Base-by-base conservation (phyloP, 2,329 filamentous ascomycete species). In the Corynespora cassiicola region DNA sequence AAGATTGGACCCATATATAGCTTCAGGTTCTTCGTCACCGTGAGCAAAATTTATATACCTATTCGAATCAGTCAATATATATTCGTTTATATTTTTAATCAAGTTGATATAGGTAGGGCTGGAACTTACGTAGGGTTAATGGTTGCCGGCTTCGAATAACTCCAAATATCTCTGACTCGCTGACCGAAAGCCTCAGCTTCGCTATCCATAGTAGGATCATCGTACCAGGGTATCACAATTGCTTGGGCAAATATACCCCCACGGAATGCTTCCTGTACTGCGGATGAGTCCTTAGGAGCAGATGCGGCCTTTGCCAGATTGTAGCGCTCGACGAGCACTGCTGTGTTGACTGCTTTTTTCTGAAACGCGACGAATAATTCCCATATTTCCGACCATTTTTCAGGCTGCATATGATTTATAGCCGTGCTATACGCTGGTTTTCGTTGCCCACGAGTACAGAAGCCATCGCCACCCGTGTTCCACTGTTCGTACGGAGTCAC, bases 201-300 rank as follows among this genome's bases (percentile, higher is more conserved):
- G 1, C 17, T 34, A 40, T 74, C 70, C 2, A 74, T 47, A 4
- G 47, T 45, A 0, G 57, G 42, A 36, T 71, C 64, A 1, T 49
- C 51, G 29, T 74, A 73, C 70, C 69, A 73, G 0, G 71, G 65
- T 10, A 72, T 66, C 0, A 64, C 59, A 24, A 72, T 56, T 1
- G 64, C 64, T 39, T 73, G 56, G 12, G 63, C 66, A 30, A 68
- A 65, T 25, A 67, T 57, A 15, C 63, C 52, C 1, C 65, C 56
- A 7, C 51, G 36, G 6, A 53, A 45, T 14, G 39, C 38, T 12
- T 61, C 61, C 7, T 69, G 64, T 34, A 66, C 62, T 5, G 70
- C 46, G 8, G 38, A 33, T 14, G 45, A 39, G 22, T 46, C 36
- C 1, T 29, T 30, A 3, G 55, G 45, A n/a, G 31, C 40, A 2